These are phyloP conservation scores for Tulasnella sp. DNA, from an alignment of 768 basidiomycete genomes.

Conservation along the genomic window DNA sequence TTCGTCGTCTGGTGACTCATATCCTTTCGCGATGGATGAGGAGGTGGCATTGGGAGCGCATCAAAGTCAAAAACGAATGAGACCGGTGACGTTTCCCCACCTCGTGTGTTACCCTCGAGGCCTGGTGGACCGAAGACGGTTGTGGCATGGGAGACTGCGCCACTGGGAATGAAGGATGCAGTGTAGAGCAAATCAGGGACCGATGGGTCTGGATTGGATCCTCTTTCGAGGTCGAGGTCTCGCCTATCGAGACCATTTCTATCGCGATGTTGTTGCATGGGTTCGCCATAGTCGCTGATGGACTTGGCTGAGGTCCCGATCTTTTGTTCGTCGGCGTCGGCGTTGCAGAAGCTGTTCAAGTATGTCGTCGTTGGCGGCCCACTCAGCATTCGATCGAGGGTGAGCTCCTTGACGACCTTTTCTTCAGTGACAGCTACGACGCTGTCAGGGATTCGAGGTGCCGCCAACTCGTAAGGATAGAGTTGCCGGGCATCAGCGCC, in stretches of 20 bases:
- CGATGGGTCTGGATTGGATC: no score
- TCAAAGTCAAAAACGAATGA: conserved; percentile 9
- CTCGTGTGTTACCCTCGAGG: no score
- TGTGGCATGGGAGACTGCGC: not conserved
- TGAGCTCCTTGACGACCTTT: no score
- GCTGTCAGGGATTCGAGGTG: not conserved
- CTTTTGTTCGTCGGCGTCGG: not conserved
- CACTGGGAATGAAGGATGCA: not conserved
- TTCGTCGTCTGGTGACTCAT: no score
- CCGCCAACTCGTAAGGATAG: conserved; percentile 25
- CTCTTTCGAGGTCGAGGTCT: no score
- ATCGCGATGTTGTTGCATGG: no score
- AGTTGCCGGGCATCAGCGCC: conserved; percentile 19
- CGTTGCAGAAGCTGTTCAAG: not conserved
- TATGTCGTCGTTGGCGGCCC: not conserved
- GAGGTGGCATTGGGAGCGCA: not conserved
- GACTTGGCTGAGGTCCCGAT: not conserved
- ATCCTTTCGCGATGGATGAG: no score
- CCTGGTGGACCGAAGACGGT: no score
- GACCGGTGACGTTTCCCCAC: not conserved
- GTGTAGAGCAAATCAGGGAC: not conserved
- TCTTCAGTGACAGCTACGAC: not conserved
- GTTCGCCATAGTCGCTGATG: not conserved
- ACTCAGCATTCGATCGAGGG: not conserved
- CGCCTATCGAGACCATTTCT: no score